These are phyloP conservation scores for Hamamelis virginiana DNA, from an alignment of 164 flowering plant genomes.

Conservation along the genomic window DNA sequence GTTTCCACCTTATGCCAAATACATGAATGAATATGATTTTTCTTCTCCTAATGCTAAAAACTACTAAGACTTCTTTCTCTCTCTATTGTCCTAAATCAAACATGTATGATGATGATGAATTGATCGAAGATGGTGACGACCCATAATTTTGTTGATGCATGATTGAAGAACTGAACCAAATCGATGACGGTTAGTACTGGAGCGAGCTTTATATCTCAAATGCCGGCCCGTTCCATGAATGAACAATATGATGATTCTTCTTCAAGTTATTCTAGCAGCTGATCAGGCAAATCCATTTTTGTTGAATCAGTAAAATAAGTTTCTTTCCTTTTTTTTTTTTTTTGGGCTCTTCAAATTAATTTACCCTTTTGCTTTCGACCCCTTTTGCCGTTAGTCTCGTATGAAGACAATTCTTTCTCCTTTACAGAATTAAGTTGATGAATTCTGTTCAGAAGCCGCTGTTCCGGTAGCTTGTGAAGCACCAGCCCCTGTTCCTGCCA, in stretches of 20 bases:
- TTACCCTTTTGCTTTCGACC: background rate
- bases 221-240: conserved; percentile 15
- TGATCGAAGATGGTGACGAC: conserved; percentile 10
- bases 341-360: conserved; percentile 3
- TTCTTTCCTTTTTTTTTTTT: background rate
- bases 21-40: conserved; percentile 35
- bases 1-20: conserved; percentile 36
- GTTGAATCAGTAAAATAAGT: conserved; percentile 4
- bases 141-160: background rate
- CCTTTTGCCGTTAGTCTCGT: conserved; percentile 24
- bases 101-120: conserved; percentile 33
- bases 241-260: conserved; percentile 13
- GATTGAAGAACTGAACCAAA: conserved; percentile 11
- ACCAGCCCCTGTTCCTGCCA: conserved; percentile 25
- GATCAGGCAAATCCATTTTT: conserved; percentile 8
- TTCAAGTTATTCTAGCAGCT: conserved; percentile 3
- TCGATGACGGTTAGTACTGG: conserved; percentile 14
- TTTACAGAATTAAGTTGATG: conserved; percentile 28
- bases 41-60: conserved; percentile 23
- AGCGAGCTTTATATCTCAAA: conserved; percentile 13
- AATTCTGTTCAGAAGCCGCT: conserved; percentile 37
- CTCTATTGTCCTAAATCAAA: conserved; percentile 20
- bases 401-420: conserved; percentile 9
- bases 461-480: conserved; percentile 32
- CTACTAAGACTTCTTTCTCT: conserved; percentile 10